Evolutionary conservation across 805 yeast genomes (phyloP).

Genomic region (Komagataella populi): DNA sequence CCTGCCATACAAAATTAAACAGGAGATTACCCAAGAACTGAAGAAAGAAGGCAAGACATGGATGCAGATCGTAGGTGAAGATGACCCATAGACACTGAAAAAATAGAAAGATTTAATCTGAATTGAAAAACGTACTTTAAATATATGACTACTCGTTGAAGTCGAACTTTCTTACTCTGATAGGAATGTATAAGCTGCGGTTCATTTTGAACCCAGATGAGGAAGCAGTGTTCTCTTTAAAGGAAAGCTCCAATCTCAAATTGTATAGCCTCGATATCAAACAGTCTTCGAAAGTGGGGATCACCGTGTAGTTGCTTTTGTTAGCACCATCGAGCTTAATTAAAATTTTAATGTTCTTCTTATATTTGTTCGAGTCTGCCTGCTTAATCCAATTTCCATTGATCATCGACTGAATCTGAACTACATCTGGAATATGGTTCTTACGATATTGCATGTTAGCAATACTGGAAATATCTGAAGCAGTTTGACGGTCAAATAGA

Average conservation of each 20-base stretch:
- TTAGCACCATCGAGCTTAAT: background rate
- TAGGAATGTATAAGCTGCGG: constrained; percentile 2
- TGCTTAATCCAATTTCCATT: background rate
- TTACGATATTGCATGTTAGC: background rate
- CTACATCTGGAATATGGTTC: background rate
- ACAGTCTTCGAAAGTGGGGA: constrained; percentile 55
- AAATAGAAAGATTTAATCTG: background rate
- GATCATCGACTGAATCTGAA: background rate
- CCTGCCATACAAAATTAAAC: constrained; percentile 45
- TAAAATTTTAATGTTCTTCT: background rate
- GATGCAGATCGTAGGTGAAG: constrained; percentile 65
- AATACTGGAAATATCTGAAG: background rate
- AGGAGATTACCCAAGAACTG: constrained; percentile 46
- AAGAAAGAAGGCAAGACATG: constrained; percentile 69
- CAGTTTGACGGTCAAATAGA: background rate
- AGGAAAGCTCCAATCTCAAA: constrained; percentile 6
- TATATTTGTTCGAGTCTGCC: background rate
- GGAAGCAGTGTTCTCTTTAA: constrained; percentile 1
- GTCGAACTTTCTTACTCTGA: constrained; percentile 6
- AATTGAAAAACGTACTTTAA: background rate
- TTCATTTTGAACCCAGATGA: background rate
- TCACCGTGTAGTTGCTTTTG: constrained; percentile 21
- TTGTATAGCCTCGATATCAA: constrained; percentile 45
- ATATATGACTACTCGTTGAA: background rate
- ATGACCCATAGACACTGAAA: constrained; percentile 19